These are phyloP conservation scores for Theileria orientalis DNA, from an alignment of 169 alveolate species.

Conservation along the genomic window DNA sequence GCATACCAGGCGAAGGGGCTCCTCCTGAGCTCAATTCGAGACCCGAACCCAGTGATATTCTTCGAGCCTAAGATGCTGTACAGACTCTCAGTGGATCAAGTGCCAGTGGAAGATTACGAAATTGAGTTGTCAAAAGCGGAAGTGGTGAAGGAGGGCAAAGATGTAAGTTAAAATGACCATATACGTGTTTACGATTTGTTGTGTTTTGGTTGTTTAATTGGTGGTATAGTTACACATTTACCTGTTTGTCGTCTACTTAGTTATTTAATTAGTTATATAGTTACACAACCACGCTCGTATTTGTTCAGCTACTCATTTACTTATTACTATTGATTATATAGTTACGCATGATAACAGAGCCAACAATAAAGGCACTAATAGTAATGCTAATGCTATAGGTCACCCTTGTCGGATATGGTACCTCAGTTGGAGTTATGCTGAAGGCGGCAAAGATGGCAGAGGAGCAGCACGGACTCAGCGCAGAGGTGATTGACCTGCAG, in stretches of 20 bases:
- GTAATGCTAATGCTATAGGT: too few relatives aligned
- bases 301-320: too few relatives aligned
- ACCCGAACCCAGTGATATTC: conserved; percentile 91
- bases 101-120: conserved; percentile 88
- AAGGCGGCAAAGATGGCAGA: conserved; percentile 89
- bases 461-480: conserved; percentile 82
- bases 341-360: too few relatives aligned
- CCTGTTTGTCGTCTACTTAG: too few relatives aligned
- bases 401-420: conserved; percentile 87
- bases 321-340: too few relatives aligned
- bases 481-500: conserved; percentile 92
- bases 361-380: too few relatives aligned
- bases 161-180: conserved; percentile 29
- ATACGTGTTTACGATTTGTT: background rate
- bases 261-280: too few relatives aligned
- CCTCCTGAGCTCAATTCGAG: conserved; percentile 81
- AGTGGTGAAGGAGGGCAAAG: conserved; percentile 89
- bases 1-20: conserved; percentile 94
- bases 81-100: conserved; percentile 93
- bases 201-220: background rate
- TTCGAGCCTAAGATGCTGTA: conserved; percentile 97
- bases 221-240: too few relatives aligned
- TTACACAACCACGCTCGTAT: too few relatives aligned
- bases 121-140: conserved; percentile 92
- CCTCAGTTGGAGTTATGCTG: conserved; percentile 77